These are phyloP conservation scores for Termitomyces sp. DNA, from an alignment of 768 basidiomycete genomes.

Conservation along the genomic window DNA sequence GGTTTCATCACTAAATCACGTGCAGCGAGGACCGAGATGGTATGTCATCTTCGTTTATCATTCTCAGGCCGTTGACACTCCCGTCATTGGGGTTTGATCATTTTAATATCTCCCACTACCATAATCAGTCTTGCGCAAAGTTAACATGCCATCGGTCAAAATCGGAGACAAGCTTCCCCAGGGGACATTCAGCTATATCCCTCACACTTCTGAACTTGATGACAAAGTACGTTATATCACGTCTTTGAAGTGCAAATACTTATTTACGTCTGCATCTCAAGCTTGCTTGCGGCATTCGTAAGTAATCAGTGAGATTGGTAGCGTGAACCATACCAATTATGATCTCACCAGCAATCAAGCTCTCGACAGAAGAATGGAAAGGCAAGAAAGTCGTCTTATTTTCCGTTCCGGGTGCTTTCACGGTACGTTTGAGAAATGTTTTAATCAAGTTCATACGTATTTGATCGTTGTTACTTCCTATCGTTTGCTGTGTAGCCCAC, in stretches of 20 bases:
- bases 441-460: neutral
- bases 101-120: neutral
- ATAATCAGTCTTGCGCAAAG: neutral
- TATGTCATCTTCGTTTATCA: too few relatives aligned
- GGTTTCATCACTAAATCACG: neutral
- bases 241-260: neutral
- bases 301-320: conserved; percentile 23
- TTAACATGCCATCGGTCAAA: conserved; percentile 27
- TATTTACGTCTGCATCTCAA: conserved; percentile 19
- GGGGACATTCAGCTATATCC: conserved; percentile 47
- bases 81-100: neutral
- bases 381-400: conserved; percentile 81
- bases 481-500: conserved; percentile 41
- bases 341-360: conserved; percentile 40
- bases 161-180: conserved; percentile 37
- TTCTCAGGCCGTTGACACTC: neutral
- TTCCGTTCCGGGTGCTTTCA: conserved; percentile 80
- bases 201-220: conserved; percentile 61
- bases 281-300: conserved; percentile 65
- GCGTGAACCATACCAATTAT: conserved; percentile 1
- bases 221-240: conserved; percentile 43
- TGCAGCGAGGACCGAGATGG: neutral
- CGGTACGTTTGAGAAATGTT: conserved; percentile 40
- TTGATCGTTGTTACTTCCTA: conserved; percentile 26
- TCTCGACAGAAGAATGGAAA: conserved; percentile 66